A percentile compares a stretch with the other conserved stretches of the same genome.
phyloP scores from a whole-genome alignment of 495 filamentous ascomycete genomes.

The Pseudomonodictys pantanalensis region DNA sequence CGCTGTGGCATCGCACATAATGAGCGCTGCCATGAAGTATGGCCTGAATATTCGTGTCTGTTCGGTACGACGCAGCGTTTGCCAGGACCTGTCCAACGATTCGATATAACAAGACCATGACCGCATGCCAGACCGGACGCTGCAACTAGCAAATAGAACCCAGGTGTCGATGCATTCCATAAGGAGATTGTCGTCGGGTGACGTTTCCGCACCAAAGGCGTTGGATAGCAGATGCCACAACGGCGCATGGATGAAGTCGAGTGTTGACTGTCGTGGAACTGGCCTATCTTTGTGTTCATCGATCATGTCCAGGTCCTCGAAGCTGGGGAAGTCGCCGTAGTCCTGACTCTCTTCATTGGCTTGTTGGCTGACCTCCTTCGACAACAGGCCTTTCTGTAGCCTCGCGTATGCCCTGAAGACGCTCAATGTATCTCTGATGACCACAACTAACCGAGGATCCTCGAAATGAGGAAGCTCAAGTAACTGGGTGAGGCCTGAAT shows the following conservation, averaged over 20 bases:
- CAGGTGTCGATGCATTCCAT: constrained; percentile 44
- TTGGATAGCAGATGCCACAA: constrained; percentile 62
- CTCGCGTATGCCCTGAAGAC: constrained; percentile 41
- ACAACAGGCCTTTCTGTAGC: not conserved
- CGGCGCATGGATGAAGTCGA: constrained; percentile 50
- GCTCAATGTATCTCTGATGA: constrained; percentile 46
- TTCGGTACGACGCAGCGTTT: constrained; percentile 57
- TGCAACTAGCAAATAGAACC: constrained; percentile 34
- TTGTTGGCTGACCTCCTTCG: constrained; percentile 14
- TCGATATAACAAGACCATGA: constrained; percentile 60
- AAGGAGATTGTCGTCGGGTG: constrained; percentile 58
- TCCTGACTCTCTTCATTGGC: constrained; percentile 68
- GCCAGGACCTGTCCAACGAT: constrained; percentile 57
- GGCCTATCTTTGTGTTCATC: not conserved
- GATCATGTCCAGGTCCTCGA: constrained; percentile 50
- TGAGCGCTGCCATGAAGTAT: constrained; percentile 59
- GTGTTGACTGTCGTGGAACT: not conserved
- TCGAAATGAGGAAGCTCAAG: constrained; percentile 46
- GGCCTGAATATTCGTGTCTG: constrained; percentile 63
- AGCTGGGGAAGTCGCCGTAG: constrained; percentile 64
- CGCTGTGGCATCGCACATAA: constrained; percentile 46
- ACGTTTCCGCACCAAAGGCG: constrained; percentile 62
- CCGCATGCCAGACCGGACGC: constrained; percentile 39
- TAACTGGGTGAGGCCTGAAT: constrained; percentile 37
- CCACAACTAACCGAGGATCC: constrained; percentile 38